These are phyloP conservation scores for Wickerhamiella galacta DNA, from an alignment of 805 yeast species.

Conservation along the genomic window DNA sequence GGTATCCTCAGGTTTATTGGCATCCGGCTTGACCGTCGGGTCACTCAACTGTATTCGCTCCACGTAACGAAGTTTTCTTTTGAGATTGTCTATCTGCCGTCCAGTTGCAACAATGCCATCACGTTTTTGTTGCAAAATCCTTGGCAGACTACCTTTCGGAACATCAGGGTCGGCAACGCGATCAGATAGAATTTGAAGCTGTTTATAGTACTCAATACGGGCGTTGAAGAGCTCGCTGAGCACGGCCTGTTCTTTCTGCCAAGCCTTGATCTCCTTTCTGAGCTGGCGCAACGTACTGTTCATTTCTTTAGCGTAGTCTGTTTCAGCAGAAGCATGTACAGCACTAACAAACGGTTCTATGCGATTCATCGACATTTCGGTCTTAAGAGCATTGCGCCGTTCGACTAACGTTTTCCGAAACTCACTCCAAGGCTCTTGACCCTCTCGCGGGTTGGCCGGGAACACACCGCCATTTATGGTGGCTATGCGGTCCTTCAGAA, in stretches of 20 bases:
- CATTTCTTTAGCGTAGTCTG: background rate
- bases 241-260: constrained; percentile 34
- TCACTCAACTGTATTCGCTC: constrained; percentile 4
- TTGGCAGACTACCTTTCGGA: constrained; percentile 15
- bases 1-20: background rate
- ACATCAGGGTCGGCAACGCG: constrained; percentile 41
- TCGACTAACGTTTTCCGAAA: constrained; percentile 13
- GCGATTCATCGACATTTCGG: background rate
- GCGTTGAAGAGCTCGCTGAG: constrained; percentile 54
- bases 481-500: constrained; percentile 27
- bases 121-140: constrained; percentile 13
- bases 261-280: constrained; percentile 24
- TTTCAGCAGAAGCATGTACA: background rate
- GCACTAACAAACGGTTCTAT: background rate
- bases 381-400: constrained; percentile 11
- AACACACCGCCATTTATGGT: constrained; percentile 24
- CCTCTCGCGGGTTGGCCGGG: constrained; percentile 4
- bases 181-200: constrained; percentile 75
- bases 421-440: background rate
- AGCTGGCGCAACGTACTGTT: constrained; percentile 18
- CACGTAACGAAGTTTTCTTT: constrained; percentile 15
- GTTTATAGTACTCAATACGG: constrained; percentile 68
- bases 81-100: constrained; percentile 1
- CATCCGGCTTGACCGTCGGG: constrained; percentile 6
- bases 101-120: constrained; percentile 8